Base-by-base conservation (phyloP, 2,329 filamentous ascomycete species). In the Apiospora saccharicola region DNA sequence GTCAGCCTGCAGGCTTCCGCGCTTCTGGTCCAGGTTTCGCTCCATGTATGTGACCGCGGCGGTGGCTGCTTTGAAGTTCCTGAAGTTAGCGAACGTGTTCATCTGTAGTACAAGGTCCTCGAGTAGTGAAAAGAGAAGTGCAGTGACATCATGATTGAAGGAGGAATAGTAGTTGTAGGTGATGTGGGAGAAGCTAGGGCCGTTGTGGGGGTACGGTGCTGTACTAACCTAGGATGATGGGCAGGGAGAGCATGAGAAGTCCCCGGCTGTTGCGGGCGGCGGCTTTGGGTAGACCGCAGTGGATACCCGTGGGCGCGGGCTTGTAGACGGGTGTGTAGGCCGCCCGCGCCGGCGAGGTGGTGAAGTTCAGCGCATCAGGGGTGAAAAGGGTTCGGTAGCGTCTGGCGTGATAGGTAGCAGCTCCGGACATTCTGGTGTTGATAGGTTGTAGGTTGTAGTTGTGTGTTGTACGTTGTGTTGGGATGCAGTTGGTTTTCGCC, bases 331-430 rank as follows among this genome's bases (percentile, higher is more conserved):
- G 68, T 0, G 71, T 69, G 37, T 68, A 26, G 37, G 69, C 71
- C 12, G 44, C 57, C 22, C 71, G 61, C 19, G 71, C 68, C 37
- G 44, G 44, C 30, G 57, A 41, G 19, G 71, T 10, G 4, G 61
- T 44, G 61, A 72, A 72, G 71, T 72, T 72, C 22, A 72, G 71
- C 19, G 71, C 71, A 47, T 71, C 53, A 30, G 71, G 71, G 34
- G 26, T 68, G 67, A 68, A 72, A 16, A 72, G 71, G 70, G 71
- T 72, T 51, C 71, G 70, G 68, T 70, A 72, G 49, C 71, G 71
- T 70, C 71, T 67, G 46, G 68, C 71, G 71, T 70, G 68, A 57
- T 72, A 72, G 24, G 71, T 72, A 47, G 46, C 67, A 43, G 43
- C 68, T 34, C 43, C 44, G 46, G 43, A 46, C 64, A 70, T 69